Evolutionary conservation across 768 basidiomycete species (phyloP).

Genomic region (Hypsizygus marmoreus): DNA sequence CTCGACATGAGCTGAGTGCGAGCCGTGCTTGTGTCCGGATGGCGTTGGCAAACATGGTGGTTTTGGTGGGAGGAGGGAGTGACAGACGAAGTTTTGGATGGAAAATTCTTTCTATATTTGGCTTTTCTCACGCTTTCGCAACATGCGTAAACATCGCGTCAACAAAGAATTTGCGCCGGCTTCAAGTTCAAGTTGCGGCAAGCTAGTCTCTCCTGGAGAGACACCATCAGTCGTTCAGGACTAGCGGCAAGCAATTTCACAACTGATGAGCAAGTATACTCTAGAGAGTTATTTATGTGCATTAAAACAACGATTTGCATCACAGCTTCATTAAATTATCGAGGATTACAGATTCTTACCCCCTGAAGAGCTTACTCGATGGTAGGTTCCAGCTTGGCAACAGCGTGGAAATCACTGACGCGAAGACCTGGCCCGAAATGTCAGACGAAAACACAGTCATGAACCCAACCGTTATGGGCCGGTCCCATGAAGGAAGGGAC

Average conservation of each 20-base stretch:
- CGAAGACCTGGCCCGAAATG: no score
- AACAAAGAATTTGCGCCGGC: not conserved
- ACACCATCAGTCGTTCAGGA: slow-evolving; percentile 34
- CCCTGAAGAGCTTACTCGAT: no score
- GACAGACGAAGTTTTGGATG: slow-evolving; percentile 1
- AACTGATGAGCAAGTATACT: no score
- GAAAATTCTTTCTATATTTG: slow-evolving; percentile 15
- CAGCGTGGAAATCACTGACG: no score
- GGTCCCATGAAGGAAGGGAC: slow-evolving; percentile 17
- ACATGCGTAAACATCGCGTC: slow-evolving; percentile 3
- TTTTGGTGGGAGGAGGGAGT: slow-evolving; percentile 3
- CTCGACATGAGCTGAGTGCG: slow-evolving; percentile 28
- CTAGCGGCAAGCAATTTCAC: no score
- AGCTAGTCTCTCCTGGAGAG: slow-evolving; percentile 13
- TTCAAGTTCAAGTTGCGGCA: slow-evolving; percentile 1
- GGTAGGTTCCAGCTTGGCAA: no score
- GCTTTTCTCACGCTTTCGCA: slow-evolving; percentile 3
- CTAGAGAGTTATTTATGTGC: no score
- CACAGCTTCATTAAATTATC: no score
- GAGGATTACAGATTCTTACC: no score
- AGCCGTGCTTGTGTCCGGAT: slow-evolving; percentile 37
- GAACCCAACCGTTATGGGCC: no score
- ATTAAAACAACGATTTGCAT: no score
- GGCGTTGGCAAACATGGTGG: slow-evolving; percentile 38
- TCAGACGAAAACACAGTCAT: no score